Evolutionary conservation across 1,284 basidiomycete genomes (phyloP).

Genomic region (Veloporphyrellus conicus): DNA sequence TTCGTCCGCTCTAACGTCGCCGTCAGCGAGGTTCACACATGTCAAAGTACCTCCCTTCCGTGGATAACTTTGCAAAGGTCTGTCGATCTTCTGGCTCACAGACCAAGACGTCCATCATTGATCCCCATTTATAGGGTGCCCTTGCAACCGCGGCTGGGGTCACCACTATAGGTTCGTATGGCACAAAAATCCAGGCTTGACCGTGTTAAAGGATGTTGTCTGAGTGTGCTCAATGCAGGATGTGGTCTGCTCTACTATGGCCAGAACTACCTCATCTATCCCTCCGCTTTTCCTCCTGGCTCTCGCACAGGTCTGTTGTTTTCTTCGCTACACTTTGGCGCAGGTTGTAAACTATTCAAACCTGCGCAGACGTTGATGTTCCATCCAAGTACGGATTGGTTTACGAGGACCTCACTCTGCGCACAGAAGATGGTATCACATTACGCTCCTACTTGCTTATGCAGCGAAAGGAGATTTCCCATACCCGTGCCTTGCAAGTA

Average conservation of each 20-base stretch:
- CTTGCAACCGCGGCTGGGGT: constrained; percentile 64
- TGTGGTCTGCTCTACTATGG: constrained; percentile 78
- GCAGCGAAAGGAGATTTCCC: constrained; percentile 41
- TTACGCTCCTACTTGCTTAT: constrained; percentile 61
- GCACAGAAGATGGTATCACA: constrained; percentile 56
- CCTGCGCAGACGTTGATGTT: constrained; percentile 56
- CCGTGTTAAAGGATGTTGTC: not conserved
- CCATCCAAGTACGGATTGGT: constrained; percentile 69
- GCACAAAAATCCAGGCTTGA: not conserved
- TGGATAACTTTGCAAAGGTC: constrained; percentile 66
- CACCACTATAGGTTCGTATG: constrained; percentile 56
- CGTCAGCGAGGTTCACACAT: constrained; percentile 16
- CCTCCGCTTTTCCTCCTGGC: constrained; percentile 79
- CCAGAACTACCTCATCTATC: constrained; percentile 86
- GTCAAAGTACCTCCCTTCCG: constrained; percentile 45
- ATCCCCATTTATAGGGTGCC: constrained; percentile 49
- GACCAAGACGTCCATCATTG: not conserved
- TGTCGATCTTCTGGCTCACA: not conserved
- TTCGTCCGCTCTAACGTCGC: not conserved
- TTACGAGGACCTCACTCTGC: constrained; percentile 71
- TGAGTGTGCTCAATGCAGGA: constrained; percentile 37
- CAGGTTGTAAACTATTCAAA: not conserved
- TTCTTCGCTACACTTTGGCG: not conserved
- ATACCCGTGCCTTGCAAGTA: constrained; percentile 28
- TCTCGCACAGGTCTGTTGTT: constrained; percentile 62